Conservation (phyloP, 768 basidiomycete species). For the Termitomyces sp. region DNA sequence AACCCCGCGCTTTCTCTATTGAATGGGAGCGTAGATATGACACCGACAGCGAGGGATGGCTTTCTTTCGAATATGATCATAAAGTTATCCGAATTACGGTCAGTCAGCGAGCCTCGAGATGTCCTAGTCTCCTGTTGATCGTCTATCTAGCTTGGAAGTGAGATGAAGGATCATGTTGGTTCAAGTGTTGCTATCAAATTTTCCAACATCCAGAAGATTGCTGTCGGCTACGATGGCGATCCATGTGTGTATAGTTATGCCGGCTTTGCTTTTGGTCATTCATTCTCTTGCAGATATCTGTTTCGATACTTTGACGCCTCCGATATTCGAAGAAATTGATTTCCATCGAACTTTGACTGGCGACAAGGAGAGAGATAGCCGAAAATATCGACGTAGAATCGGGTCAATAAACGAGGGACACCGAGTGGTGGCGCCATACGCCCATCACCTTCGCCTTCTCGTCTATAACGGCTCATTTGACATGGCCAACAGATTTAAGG, state of each 20-base stretch:
- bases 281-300: constrained; percentile 47
- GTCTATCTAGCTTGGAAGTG: constrained; percentile 55
- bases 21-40: constrained; percentile 63
- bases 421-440: constrained; percentile 58
- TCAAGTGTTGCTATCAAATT: constrained; percentile 53
- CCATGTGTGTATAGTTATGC: constrained; percentile 47
- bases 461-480: constrained; percentile 49
- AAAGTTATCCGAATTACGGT: constrained; percentile 64
- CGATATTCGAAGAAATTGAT: constrained; percentile 55
- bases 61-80: constrained; percentile 66
- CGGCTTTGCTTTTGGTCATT: constrained; percentile 8
- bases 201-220: constrained; percentile 56
- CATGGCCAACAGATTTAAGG: constrained; percentile 44
- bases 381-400: constrained; percentile 55
- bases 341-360: constrained; percentile 52
- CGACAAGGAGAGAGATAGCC: constrained; percentile 31
- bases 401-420: constrained; percentile 59
- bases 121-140: not conserved
- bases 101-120: constrained; percentile 12
- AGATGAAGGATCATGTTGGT: constrained; percentile 46
- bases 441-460: constrained; percentile 64
- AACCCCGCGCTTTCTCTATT: constrained; percentile 56
- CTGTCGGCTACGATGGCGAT: constrained; percentile 57
- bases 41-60: constrained; percentile 42
- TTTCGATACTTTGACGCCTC: constrained; percentile 66